Conservation (phyloP, 1,284 basidiomycete genomes). For the Apiotrichum sp. region DNA sequence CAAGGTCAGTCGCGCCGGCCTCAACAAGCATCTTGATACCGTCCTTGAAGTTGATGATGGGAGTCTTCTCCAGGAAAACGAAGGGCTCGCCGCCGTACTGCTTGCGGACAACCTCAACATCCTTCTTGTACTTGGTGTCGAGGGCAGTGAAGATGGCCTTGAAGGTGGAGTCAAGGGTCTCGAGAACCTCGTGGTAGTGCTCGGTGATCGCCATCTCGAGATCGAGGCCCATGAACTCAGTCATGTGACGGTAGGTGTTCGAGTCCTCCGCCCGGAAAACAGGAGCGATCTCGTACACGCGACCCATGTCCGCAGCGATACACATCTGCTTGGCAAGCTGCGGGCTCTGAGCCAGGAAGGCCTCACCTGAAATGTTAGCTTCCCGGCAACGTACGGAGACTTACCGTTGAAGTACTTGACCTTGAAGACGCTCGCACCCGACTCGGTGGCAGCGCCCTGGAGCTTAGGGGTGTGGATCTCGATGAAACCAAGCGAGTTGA, state of each 20-base stretch:
- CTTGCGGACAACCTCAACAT: conserved; percentile 70
- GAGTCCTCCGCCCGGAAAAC: conserved; percentile 97
- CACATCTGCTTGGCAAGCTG: conserved; percentile 99
- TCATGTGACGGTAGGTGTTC: conserved; percentile 96
- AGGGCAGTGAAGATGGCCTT: conserved; percentile 76
- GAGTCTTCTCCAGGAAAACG: conserved; percentile 73
- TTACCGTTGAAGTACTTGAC: conserved; percentile 94
- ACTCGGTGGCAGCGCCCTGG: conserved; percentile 94
- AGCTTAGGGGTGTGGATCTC: conserved; percentile 98
- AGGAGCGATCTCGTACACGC: conserved; percentile 92
- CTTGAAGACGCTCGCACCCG: conserved; percentile 95
- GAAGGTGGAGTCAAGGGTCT: conserved; percentile 76
- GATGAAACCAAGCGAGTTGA: conserved; percentile 62
- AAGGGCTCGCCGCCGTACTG: conserved; percentile 91
- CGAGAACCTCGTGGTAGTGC: conserved; percentile 94
- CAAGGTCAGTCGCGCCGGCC: conserved; percentile 60
- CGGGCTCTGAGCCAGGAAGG: conserved; percentile 92
- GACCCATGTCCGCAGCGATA: conserved; percentile 95
- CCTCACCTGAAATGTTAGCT: conserved; percentile 36
- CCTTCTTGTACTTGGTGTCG: conserved; percentile 67
- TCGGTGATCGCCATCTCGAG: conserved; percentile 98
- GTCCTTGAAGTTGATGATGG: conserved; percentile 76
- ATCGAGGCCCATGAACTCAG: conserved; percentile 98
- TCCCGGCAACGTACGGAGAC: conserved; percentile 9
- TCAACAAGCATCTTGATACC: conserved; percentile 79